Conservation (phyloP, 352 stramenopile species). For the Globisporangium abappressorium region DNA sequence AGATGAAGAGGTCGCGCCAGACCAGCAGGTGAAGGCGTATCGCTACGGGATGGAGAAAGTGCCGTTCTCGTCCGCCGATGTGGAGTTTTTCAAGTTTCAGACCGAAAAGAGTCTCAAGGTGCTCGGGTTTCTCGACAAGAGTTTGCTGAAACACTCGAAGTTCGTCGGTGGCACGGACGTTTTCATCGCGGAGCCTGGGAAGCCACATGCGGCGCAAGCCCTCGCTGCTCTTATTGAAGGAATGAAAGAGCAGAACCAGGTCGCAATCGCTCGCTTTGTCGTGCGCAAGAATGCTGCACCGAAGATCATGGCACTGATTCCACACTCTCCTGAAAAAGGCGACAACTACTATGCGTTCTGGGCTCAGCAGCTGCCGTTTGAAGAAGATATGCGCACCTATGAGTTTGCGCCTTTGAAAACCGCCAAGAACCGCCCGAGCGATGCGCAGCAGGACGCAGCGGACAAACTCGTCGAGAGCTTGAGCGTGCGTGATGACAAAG, state of each 20-base stretch:
- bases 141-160: slow-evolving; percentile 45
- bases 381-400: slow-evolving; percentile 77
- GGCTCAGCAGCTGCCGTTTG: slow-evolving; percentile 71
- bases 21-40: slow-evolving; percentile 79
- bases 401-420: slow-evolving; percentile 71
- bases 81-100: slow-evolving; percentile 81
- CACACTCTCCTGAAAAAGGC: slow-evolving; percentile 31
- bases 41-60: slow-evolving; percentile 77
- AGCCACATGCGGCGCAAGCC: slow-evolving; percentile 55
- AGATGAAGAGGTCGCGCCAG: slow-evolving; percentile 66
- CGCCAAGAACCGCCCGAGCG: slow-evolving; percentile 44
- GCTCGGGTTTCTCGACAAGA: slow-evolving; percentile 65
- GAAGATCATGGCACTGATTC: slow-evolving; percentile 75
- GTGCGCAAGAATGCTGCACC: slow-evolving; percentile 69
- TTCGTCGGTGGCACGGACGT: slow-evolving; percentile 65
- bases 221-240: slow-evolving; percentile 61
- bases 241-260: slow-evolving; percentile 59
- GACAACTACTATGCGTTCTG: slow-evolving; percentile 73
- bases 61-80: slow-evolving; percentile 74
- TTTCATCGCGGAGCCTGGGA: slow-evolving; percentile 73
- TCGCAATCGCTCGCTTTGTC: slow-evolving; percentile 78
- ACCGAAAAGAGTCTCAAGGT: slow-evolving; percentile 76
- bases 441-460: slow-evolving; percentile 54
- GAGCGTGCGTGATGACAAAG: slow-evolving; percentile 64
- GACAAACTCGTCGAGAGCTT: slow-evolving; percentile 75